phyloP scores from a whole-genome alignment of 1,284 basidiomycete genomes.

The Austroboletus niveus region DNA sequence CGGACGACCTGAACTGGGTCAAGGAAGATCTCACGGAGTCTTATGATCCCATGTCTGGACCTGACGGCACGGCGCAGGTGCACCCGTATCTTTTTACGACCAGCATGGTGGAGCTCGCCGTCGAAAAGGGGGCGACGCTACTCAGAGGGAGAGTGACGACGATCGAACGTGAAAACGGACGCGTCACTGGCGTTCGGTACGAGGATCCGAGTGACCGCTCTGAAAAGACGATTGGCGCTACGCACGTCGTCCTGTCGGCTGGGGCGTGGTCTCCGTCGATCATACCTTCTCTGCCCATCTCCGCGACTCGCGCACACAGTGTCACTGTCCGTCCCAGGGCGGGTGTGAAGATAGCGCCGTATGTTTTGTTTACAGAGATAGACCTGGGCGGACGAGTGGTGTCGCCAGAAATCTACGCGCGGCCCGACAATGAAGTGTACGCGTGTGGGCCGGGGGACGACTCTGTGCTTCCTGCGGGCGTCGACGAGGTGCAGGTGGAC shows the following conservation, averaged over 20 bases:
- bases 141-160: constrained; percentile 44
- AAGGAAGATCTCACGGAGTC: constrained; percentile 54
- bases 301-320: constrained; percentile 64
- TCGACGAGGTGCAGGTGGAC: constrained; percentile 62
- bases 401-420: constrained; percentile 68
- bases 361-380: constrained; percentile 68
- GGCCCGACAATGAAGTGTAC: constrained; percentile 66
- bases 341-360: constrained; percentile 51
- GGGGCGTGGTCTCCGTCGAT: constrained; percentile 84
- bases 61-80: constrained; percentile 72
- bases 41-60: constrained; percentile 58
- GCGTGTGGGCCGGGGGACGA: constrained; percentile 69
- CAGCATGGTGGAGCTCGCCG: constrained; percentile 70
- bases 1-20: constrained; percentile 64
- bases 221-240: constrained; percentile 46
- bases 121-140: constrained; percentile 49
- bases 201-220: constrained; percentile 33
- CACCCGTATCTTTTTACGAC: constrained; percentile 80
- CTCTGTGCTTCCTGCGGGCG: constrained; percentile 51
- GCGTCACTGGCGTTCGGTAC: constrained; percentile 57
- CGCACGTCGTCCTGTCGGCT: constrained; percentile 72
- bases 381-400: constrained; percentile 33
- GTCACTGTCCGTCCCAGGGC: constrained; percentile 53
- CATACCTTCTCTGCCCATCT: constrained; percentile 50
- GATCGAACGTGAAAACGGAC: constrained; percentile 40